phyloP scores from a whole-genome alignment of 768 basidiomycete genomes.

The Pleurotus pulmonarius region DNA sequence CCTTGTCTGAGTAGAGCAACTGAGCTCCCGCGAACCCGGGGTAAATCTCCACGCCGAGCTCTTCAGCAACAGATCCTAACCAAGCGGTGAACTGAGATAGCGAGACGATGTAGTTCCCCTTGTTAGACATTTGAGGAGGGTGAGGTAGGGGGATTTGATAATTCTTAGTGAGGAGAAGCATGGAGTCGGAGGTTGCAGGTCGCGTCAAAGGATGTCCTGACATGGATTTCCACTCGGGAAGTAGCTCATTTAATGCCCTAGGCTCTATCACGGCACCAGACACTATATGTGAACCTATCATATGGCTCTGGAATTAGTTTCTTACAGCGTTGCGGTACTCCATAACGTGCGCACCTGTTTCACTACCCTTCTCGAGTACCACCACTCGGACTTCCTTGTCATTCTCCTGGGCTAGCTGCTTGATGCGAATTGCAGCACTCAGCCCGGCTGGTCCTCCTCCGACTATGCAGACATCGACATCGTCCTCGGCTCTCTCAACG shows the following conservation, averaged over 20 bases:
- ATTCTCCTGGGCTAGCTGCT: constrained; percentile 82
- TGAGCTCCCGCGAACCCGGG: constrained; percentile 94
- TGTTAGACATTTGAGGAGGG: constrained; percentile 95
- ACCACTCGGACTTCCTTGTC: constrained; percentile 86
- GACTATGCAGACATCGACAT: constrained; percentile 96
- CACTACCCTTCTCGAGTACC: constrained; percentile 91
- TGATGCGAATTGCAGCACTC: constrained; percentile 91
- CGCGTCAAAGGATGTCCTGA: constrained; percentile 77
- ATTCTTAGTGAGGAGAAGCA: constrained; percentile 80
- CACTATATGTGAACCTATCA: constrained; percentile 84
- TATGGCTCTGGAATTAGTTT: not conserved
- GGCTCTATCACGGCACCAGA: constrained; percentile 97
- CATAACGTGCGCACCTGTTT: constrained; percentile 66
- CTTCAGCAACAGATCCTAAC: constrained; percentile 84
- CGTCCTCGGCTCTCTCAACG: constrained; percentile 84
- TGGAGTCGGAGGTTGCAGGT: constrained; percentile 70
- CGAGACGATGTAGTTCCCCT: constrained; percentile 89
- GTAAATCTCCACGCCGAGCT: constrained; percentile 89
- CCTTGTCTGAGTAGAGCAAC: constrained; percentile 67
- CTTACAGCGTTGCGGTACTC: not conserved
- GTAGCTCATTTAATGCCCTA: constrained; percentile 81
- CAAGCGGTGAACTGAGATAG: constrained; percentile 87
- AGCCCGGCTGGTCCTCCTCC: constrained; percentile 95
- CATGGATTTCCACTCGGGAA: constrained; percentile 74
- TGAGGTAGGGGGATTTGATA: constrained; percentile 82